phyloP scores from a whole-genome alignment of 2,329 filamentous ascomycete species.

The Domatiomyces catenatus region DNA sequence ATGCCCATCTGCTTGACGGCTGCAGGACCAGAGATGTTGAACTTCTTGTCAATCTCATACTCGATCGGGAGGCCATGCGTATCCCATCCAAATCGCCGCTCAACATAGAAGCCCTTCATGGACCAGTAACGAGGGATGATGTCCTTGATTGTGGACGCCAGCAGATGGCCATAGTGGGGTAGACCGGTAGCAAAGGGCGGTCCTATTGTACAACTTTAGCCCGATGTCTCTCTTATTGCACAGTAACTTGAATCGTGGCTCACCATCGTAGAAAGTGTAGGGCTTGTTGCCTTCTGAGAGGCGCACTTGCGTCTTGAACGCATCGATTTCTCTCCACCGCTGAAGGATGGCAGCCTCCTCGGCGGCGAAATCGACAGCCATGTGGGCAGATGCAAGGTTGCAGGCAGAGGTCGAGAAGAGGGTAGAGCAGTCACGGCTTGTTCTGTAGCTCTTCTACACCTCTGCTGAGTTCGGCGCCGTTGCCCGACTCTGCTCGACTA shows the following conservation, averaged over 20 bases:
- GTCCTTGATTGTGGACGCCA: slow-evolving; percentile 83
- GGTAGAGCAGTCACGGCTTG: background rate
- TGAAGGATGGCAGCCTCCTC: slow-evolving; percentile 75
- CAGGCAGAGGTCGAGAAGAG: background rate
- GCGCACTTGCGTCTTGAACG: slow-evolving; percentile 76
- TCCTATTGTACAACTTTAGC: slow-evolving; percentile 24
- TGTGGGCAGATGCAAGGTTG: slow-evolving; percentile 24
- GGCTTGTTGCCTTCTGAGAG: slow-evolving; percentile 66
- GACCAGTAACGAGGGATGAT: slow-evolving; percentile 87
- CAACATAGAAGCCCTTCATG: slow-evolving; percentile 79
- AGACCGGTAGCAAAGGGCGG: slow-evolving; percentile 47
- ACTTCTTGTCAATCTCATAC: slow-evolving; percentile 85
- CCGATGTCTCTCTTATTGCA: background rate
- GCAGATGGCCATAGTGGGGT: slow-evolving; percentile 53
- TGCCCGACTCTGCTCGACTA: background rate
- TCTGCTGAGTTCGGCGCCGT: background rate
- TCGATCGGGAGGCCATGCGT: slow-evolving; percentile 80
- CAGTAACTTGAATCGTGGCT: slow-evolving; percentile 18
- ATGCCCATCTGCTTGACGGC: slow-evolving; percentile 74
- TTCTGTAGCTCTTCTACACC: background rate
- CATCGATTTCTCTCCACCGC: slow-evolving; percentile 81
- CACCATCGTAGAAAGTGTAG: slow-evolving; percentile 88
- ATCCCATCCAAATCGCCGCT: slow-evolving; percentile 80
- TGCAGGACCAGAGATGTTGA: slow-evolving; percentile 65
- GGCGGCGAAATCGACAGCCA: slow-evolving; percentile 85